Conservation (phyloP, 352 stramenopile species). For the Hyphochytrium catenoides region DNA sequence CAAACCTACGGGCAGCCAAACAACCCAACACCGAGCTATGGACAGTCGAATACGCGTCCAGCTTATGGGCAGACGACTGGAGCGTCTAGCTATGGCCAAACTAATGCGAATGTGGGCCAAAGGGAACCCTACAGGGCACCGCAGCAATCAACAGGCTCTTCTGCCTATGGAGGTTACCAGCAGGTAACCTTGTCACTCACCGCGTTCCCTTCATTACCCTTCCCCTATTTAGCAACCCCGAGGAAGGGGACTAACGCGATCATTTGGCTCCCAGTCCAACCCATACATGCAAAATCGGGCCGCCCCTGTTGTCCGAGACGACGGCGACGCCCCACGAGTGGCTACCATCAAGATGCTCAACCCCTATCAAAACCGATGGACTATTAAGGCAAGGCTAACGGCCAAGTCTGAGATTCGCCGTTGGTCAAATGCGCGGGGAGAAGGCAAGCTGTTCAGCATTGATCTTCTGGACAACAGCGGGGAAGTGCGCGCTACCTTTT, state of each 20-base stretch:
- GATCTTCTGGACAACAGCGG: slow-evolving; percentile 86
- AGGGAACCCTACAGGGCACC: slow-evolving; percentile 6
- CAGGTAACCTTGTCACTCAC: too few relatives aligned
- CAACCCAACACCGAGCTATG: too few relatives aligned
- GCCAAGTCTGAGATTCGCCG: slow-evolving; percentile 75
- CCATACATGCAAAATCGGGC: slow-evolving; percentile 20
- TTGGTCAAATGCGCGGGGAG: slow-evolving; percentile 85
- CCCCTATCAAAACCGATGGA: slow-evolving; percentile 81
- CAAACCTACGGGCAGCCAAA: too few relatives aligned
- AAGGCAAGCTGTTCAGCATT: slow-evolving; percentile 86
- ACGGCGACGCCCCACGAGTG: slow-evolving; percentile 44
- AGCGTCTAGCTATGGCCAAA: slow-evolving; percentile 8
- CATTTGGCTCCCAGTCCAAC: background rate
- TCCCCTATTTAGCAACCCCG: slow-evolving; percentile 11
- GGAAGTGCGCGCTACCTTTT: slow-evolving; percentile 95
- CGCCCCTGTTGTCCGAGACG: slow-evolving; percentile 44
- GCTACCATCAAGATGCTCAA: slow-evolving; percentile 73
- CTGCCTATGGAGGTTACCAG: too few relatives aligned
- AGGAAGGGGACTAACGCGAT: slow-evolving; percentile 8
- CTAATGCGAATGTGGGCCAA: slow-evolving; percentile 11
- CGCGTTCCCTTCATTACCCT: too few relatives aligned
- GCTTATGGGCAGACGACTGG: too few relatives aligned
- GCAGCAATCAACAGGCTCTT: slow-evolving; percentile 9
- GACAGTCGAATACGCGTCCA: too few relatives aligned
- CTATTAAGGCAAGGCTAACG: slow-evolving; percentile 84